A percentile compares a stretch with the other conserved stretches of the same genome.
Evolutionary conservation across 345 rosid species (phyloP).

Genomic region (Eucalyptus pumila): DNA sequence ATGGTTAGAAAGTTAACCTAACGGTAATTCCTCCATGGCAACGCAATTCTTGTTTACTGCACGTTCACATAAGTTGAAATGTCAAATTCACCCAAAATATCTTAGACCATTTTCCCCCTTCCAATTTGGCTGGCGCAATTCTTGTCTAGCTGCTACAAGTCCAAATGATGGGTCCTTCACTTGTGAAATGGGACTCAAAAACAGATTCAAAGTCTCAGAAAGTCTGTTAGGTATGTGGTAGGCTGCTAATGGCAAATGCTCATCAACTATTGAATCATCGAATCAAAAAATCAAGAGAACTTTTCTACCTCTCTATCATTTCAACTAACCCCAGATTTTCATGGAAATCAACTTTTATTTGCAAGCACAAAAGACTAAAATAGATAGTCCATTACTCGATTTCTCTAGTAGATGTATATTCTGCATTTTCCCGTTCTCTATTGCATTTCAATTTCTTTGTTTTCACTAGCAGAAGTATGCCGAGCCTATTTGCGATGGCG

Average conservation of each 20-base stretch:
- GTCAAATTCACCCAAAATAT: not conserved
- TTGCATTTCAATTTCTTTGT: not conserved
- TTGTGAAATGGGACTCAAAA: not conserved
- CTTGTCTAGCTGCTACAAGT: not conserved
- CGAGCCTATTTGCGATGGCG: not conserved
- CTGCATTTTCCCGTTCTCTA: not conserved
- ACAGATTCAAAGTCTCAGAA: not conserved
- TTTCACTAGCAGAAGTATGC: not conserved
- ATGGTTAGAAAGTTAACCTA: not conserved
- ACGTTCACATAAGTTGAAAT: not conserved
- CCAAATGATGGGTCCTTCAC: not conserved
- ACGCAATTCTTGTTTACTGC: not conserved
- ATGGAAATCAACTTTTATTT: not conserved
- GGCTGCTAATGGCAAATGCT: not conserved
- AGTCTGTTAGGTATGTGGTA: not conserved
- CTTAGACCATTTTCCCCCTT: not conserved
- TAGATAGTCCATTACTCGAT: not conserved
- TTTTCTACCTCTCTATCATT: not conserved
- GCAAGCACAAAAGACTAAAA: not conserved
- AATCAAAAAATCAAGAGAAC: not conserved
- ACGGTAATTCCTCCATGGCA: not conserved
- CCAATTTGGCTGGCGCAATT: not conserved
- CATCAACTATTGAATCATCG: not conserved
- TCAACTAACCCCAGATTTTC: not conserved
- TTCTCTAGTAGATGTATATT: not conserved